Percentiles rank a stretch among this genome's conserved stretches.
Evolutionary conservation across 345 rosid species (phyloP).

Genomic region (Eucalyptus dawsonii): DNA sequence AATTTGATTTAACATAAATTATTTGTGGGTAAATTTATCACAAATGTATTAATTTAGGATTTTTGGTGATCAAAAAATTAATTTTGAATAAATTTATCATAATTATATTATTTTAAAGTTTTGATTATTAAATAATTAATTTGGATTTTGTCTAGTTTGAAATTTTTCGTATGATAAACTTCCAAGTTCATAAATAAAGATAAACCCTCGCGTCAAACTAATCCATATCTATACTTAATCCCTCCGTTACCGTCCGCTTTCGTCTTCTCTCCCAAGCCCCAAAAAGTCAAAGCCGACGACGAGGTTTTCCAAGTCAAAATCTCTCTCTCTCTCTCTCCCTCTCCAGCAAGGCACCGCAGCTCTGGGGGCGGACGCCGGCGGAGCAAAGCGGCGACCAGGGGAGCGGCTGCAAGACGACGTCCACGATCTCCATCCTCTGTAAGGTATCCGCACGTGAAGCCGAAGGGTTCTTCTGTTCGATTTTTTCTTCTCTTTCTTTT

Average conservation of each 20-base stretch:
- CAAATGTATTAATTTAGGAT: fast-evolving
- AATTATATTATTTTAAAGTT: too few relatives aligned
- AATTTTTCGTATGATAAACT: too few relatives aligned
- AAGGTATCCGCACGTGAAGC: not conserved
- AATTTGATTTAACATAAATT: fast-evolving
- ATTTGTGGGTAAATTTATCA: fast-evolving
- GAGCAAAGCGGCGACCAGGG: not conserved
- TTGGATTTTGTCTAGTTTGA: too few relatives aligned
- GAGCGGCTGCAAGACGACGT: not conserved
- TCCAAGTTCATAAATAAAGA: not conserved
- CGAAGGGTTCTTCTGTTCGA: not conserved
- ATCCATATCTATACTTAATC: too few relatives aligned
- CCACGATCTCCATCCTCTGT: not conserved
- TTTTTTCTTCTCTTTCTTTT: not conserved
- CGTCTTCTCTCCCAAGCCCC: not conserved
- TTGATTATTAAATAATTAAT: too few relatives aligned
- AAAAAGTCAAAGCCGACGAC: not conserved
- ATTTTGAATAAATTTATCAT: fast-evolving
- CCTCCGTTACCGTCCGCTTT: not conserved
- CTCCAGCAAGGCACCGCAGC: not conserved
- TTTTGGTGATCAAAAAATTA: fast-evolving
- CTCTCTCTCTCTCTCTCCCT: too few relatives aligned
- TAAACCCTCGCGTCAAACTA: too few relatives aligned
- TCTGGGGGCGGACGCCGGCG: not conserved
- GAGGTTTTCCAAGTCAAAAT: not conserved